Conservation (phyloP, 2,329 filamentous ascomycete genomes). For the Cadophora sp. region DNA sequence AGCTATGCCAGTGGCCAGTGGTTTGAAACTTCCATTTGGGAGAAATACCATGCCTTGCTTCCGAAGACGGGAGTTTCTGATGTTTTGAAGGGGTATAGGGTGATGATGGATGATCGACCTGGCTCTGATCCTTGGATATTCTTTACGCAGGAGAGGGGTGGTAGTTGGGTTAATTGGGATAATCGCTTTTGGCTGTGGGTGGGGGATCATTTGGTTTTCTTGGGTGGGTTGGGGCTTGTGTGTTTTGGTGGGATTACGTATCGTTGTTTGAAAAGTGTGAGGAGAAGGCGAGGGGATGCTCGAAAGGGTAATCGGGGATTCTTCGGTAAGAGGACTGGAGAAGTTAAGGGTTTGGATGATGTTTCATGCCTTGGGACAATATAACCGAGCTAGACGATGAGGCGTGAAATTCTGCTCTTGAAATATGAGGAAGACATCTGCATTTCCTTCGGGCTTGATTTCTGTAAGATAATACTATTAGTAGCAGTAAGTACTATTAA, state of each 20-base stretch:
- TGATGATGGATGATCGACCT: neutral
- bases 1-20: conserved; percentile 76
- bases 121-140: conserved; percentile 42
- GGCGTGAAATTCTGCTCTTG: no score
- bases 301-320: neutral
- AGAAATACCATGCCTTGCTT: conserved; percentile 56
- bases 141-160: conserved; percentile 43
- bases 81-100: neutral
- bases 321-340: neutral
- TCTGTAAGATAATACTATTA: no score
- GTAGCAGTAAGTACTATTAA: no score
- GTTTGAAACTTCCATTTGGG: conserved; percentile 75
- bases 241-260: neutral
- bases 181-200: conserved; percentile 42
- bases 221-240: neutral
- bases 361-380: neutral
- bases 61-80: conserved; percentile 11
- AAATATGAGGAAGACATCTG: no score
- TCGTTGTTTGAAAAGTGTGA: neutral
- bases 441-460: no score
- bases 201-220: conserved; percentile 36
- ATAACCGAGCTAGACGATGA: no score
- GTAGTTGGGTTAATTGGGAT: conserved; percentile 45
- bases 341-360: neutral
- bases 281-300: neutral